Conservation (phyloP, 805 yeast genomes). For the Ogataea polymorpha region DNA sequence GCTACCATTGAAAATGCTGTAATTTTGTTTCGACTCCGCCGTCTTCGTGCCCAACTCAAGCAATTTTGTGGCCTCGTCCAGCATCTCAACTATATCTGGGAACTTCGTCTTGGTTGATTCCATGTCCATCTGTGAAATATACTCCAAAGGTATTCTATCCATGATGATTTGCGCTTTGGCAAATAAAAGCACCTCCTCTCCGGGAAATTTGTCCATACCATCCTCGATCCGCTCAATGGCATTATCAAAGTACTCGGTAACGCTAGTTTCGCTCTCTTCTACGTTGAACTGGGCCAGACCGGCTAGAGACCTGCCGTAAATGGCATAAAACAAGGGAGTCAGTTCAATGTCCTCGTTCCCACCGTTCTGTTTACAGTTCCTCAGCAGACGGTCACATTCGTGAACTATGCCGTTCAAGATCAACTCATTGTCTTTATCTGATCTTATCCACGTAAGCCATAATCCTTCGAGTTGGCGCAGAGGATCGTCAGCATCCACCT, state of each 20-base stretch:
- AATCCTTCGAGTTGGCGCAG: conserved; percentile 71
- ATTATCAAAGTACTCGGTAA: conserved; percentile 60
- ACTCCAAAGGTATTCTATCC: conserved; percentile 57
- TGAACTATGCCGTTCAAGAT: conserved; percentile 83
- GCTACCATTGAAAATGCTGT: conserved; percentile 22
- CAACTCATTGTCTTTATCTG: conserved; percentile 60
- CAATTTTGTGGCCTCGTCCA: conserved; percentile 45
- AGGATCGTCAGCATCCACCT: conserved; percentile 73
- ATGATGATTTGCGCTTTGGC: conserved; percentile 55
- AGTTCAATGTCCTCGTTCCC: conserved; percentile 31
- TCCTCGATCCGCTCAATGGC: conserved; percentile 65
- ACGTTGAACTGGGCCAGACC: conserved; percentile 58
- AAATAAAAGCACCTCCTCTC: conserved; percentile 44
- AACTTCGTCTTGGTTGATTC: conserved; percentile 36
- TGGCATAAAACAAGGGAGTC: conserved; percentile 59
- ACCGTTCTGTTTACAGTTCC: conserved; percentile 38
- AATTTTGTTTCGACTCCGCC: conserved; percentile 25
- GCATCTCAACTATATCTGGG: conserved; percentile 36
- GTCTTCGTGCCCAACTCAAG: conserved; percentile 43
- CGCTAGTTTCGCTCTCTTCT: conserved; percentile 20
- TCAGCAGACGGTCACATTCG: conserved; percentile 79
- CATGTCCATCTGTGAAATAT: conserved; percentile 47
- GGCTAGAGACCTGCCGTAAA: conserved; percentile 69
- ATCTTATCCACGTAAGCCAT: conserved; percentile 58
- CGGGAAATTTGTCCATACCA: conserved; percentile 53